A percentile compares a stretch with the other conserved stretches of the same genome.
Evolutionary conservation across 306 rosid genomes (phyloP).

Genomic region (Cyclanthera cordifolia): DNA sequence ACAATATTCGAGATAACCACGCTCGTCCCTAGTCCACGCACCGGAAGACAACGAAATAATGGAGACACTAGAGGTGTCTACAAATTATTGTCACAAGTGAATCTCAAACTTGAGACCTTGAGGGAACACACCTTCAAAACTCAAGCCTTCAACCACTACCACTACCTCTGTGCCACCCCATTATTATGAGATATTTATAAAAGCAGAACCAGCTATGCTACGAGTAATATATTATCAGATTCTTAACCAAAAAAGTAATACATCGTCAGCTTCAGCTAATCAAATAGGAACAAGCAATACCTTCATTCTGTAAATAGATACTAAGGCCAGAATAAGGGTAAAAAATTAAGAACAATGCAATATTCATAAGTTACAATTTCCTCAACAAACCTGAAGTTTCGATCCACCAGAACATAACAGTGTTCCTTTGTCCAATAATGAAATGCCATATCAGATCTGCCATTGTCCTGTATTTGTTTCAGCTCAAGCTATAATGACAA

Average conservation of each 20-base stretch:
- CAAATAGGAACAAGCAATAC: conserved; percentile 5
- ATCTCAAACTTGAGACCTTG: no score
- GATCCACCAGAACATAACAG: neutral
- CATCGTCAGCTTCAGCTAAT: neutral
- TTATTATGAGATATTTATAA: no score
- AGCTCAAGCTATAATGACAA: neutral
- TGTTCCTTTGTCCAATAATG: neutral
- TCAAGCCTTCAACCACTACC: no score
- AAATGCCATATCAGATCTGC: neutral
- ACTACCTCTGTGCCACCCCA: no score
- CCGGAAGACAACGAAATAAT: no score
- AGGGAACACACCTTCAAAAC: no score
- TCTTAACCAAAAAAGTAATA: no score
- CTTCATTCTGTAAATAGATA: neutral
- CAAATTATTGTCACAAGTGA: no score
- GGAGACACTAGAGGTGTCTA: no score
- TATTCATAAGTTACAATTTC: neutral
- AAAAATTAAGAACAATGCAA: neutral
- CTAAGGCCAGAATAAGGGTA: neutral
- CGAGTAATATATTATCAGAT: no score
- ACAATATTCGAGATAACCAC: no score
- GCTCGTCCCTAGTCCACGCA: no score
- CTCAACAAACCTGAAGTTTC: conserved; percentile 1
- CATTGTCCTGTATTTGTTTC: neutral
- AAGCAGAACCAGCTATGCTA: neutral